These are phyloP conservation scores for Cryptococcus jaspeensis DNA, from an alignment of 1,284 basidiomycete genomes.

Conservation along the genomic window DNA sequence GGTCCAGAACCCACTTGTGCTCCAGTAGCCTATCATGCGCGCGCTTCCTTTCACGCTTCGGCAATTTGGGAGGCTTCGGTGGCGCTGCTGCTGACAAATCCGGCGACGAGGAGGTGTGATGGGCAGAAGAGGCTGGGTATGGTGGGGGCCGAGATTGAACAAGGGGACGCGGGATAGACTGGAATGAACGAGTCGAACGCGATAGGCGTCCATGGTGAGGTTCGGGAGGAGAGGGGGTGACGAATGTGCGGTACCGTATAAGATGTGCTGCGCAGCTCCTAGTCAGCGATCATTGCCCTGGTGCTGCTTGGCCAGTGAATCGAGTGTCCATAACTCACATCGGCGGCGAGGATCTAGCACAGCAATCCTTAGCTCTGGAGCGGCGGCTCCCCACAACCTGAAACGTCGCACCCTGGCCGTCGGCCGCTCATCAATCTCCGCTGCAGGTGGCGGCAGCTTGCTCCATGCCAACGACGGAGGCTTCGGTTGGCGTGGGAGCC, in stretches of 20 bases:
- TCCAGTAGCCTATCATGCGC: conserved; percentile 22
- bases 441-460: conserved; percentile 25
- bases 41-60: background rate
- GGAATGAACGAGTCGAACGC: background rate
- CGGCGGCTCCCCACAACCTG: conserved; percentile 26
- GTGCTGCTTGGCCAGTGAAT: background rate
- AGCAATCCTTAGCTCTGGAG: conserved; percentile 16
- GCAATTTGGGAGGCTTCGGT: background rate
- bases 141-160: background rate
- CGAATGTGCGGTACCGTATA: background rate
- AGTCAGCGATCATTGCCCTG: background rate
- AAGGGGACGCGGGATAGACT: background rate
- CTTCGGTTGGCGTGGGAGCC: conserved; percentile 7
- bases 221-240: background rate
- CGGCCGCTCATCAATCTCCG: conserved; percentile 31
- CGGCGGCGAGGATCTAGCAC: conserved; percentile 31
- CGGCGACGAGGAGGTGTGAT: background rate
- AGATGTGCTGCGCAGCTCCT: background rate
- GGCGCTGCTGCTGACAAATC: background rate
- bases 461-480: conserved; percentile 19
- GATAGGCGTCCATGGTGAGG: background rate
- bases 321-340: conserved; percentile 16
- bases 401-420: conserved; percentile 24
- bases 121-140: background rate
- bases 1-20: conserved; percentile 28